Conservation (phyloP, 768 basidiomycete genomes). For the Panellus pusillus region DNA sequence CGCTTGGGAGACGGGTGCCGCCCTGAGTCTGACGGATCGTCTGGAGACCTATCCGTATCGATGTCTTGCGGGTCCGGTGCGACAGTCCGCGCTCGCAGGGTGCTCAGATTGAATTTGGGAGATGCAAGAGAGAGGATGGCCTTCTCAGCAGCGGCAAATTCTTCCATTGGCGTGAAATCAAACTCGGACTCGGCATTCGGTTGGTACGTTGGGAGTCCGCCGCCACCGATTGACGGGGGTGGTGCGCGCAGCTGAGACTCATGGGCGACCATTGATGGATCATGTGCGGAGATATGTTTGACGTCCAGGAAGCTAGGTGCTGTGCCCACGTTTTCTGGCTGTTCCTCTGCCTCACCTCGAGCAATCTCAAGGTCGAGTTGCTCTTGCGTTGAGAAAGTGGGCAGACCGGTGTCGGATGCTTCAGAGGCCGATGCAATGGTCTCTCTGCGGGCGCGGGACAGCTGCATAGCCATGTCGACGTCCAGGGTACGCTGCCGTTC, state of each 20-base stretch:
- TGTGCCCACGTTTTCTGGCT: slow-evolving; percentile 23
- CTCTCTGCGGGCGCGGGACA: slow-evolving; percentile 69
- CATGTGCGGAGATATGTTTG: slow-evolving; percentile 44
- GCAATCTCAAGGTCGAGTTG: slow-evolving; percentile 44
- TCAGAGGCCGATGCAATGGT: slow-evolving; percentile 45
- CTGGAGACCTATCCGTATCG: not conserved
- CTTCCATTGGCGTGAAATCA: slow-evolving; percentile 76
- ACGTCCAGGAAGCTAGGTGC: slow-evolving; percentile 33
- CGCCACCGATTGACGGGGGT: slow-evolving; percentile 36
- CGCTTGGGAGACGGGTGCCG: slow-evolving; percentile 63
- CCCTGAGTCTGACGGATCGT: slow-evolving; percentile 24
- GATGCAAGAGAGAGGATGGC: slow-evolving; percentile 57
- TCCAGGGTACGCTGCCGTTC: slow-evolving; percentile 94
- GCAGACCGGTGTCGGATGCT: slow-evolving; percentile 33
- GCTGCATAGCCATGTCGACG: slow-evolving; percentile 86
- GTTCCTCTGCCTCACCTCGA: slow-evolving; percentile 23
- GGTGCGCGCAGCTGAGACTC: slow-evolving; percentile 18
- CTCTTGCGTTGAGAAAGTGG: slow-evolving; percentile 48
- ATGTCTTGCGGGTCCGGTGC: slow-evolving; percentile 18
- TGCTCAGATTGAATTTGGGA: slow-evolving; percentile 41
- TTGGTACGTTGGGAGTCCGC: slow-evolving; percentile 69
- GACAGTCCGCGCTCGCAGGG: slow-evolving; percentile 21
- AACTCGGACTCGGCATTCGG: slow-evolving; percentile 59
- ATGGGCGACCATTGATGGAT: slow-evolving; percentile 46
- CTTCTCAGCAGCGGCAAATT: slow-evolving; percentile 73